phyloP scores from a whole-genome alignment of 2,329 filamentous ascomycete species.

The Hypoxylon sp. region DNA sequence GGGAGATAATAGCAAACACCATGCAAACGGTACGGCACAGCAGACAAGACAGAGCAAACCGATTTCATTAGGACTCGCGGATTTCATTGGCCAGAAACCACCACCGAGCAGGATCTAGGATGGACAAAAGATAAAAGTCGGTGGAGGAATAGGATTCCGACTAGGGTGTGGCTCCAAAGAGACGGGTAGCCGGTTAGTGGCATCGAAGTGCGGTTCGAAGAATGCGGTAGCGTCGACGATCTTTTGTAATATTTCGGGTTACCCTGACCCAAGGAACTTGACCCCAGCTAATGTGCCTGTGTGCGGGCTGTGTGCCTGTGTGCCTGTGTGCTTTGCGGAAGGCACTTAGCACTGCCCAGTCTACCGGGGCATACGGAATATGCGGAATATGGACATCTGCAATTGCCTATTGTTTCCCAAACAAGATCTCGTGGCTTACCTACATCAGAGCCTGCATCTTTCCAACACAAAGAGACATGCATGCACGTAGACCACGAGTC shows the following conservation, averaged over 20 bases:
- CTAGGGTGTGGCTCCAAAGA: constrained; percentile 22
- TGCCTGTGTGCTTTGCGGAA: too few species aligned
- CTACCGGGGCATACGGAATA: not conserved
- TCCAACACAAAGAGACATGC: too few species aligned
- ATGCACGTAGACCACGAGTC: too few species aligned
- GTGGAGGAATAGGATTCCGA: constrained; percentile 31
- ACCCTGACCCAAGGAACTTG: not conserved
- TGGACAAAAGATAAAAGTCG: constrained; percentile 15
- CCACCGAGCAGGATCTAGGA: constrained; percentile 19
- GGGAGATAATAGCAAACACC: constrained; percentile 1
- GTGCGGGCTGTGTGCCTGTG: too few species aligned
- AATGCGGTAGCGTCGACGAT: constrained; percentile 29
- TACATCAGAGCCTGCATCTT: constrained; percentile 3
- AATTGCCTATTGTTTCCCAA: constrained; percentile 10
- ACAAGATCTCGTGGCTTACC: constrained; percentile 4
- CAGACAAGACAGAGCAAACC: constrained; percentile 3
- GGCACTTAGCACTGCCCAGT: not conserved
- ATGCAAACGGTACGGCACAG: constrained; percentile 13
- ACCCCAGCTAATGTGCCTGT: not conserved
- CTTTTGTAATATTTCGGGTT: constrained; percentile 13
- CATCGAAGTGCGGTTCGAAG: constrained; percentile 4
- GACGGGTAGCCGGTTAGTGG: constrained; percentile 18
- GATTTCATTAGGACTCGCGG: constrained; percentile 9
- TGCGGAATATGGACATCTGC: too few species aligned
- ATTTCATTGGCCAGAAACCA: constrained; percentile 8